Percentiles rank a stretch among this genome's conserved stretches.
Evolutionary conservation across 768 basidiomycete genomes (phyloP).

Genomic region (Podaxis sp.): DNA sequence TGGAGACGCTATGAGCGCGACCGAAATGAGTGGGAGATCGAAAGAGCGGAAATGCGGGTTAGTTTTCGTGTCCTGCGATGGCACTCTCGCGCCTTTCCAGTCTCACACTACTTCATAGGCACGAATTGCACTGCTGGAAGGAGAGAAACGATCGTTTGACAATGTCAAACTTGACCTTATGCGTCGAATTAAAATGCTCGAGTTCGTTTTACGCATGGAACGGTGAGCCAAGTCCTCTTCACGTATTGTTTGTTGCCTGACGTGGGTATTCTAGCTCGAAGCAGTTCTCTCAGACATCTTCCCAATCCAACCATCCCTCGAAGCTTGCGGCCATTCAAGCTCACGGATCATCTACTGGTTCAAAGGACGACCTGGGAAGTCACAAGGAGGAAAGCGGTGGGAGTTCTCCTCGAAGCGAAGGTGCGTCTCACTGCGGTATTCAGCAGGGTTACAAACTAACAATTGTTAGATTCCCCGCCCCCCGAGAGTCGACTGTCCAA

Average conservation of each 20-base stretch:
- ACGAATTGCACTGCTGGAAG: conserved; percentile 94
- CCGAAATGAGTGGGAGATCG: conserved; percentile 99
- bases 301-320: conserved; percentile 56
- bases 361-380: conserved; percentile 70
- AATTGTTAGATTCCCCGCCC: conserved; percentile 61
- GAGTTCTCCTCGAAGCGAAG: conserved; percentile 85
- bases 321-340: conserved; percentile 64
- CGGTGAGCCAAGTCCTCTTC: conserved; percentile 51
- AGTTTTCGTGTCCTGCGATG: conserved; percentile 29
- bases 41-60: conserved; percentile 98
- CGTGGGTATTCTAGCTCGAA: conserved; percentile 56
- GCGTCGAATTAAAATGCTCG: conserved; percentile 98
- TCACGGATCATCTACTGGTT: conserved; percentile 40
- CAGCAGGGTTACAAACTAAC: not conserved
- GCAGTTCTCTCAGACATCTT: conserved; percentile 61
- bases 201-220: conserved; percentile 94
- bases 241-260: conserved; percentile 8
- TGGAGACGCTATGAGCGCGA: conserved; percentile 98
- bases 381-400: conserved; percentile 77
- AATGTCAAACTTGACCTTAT: conserved; percentile 95
- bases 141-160: conserved; percentile 94
- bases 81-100: conserved; percentile 26
- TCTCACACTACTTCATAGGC: conserved; percentile 48
- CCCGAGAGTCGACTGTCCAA: conserved; percentile 65
- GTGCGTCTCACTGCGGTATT: conserved; percentile 31